A percentile compares a stretch with the other conserved stretches of the same genome.
phyloP scores from a whole-genome alignment of 176 grass and related monocot genomes.

The Carex parvula region DNA sequence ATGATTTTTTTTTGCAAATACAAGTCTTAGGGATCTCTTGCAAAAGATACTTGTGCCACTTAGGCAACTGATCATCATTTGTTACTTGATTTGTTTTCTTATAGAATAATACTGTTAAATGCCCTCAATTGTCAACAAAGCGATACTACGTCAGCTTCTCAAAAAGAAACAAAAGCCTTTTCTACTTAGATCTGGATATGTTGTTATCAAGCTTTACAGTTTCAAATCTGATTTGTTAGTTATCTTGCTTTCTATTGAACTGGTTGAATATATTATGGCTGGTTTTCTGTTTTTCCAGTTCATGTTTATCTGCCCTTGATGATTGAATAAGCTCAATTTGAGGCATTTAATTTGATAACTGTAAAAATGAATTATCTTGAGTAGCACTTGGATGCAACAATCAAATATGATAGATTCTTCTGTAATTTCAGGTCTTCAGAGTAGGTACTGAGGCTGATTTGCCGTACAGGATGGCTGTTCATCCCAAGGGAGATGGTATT shows the following conservation, averaged over 20 bases:
- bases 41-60: not conserved
- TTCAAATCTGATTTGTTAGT: not conserved
- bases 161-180: not conserved
- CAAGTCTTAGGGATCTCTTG: not conserved
- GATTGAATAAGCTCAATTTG: not conserved
- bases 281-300: not conserved
- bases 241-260: not conserved
- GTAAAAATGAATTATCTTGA: not conserved
- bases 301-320: not conserved
- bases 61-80: not conserved
- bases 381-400: not conserved
- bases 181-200: not conserved
- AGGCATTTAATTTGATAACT: not conserved
- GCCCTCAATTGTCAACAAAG: not conserved
- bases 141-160: not conserved
- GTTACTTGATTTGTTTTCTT: slow-evolving; percentile 12
- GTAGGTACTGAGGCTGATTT: slow-evolving; percentile 47
- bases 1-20: not conserved
- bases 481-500: slow-evolving; percentile 61
- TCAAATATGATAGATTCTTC: not conserved
- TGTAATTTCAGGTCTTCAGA: slow-evolving; percentile 51
- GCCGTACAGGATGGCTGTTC: slow-evolving; percentile 89
- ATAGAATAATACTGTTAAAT: not conserved
- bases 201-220: not conserved
- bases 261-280: not conserved